These are phyloP conservation scores for Myotisia sp. DNA, from an alignment of 2,329 filamentous ascomycete genomes.

Conservation along the genomic window DNA sequence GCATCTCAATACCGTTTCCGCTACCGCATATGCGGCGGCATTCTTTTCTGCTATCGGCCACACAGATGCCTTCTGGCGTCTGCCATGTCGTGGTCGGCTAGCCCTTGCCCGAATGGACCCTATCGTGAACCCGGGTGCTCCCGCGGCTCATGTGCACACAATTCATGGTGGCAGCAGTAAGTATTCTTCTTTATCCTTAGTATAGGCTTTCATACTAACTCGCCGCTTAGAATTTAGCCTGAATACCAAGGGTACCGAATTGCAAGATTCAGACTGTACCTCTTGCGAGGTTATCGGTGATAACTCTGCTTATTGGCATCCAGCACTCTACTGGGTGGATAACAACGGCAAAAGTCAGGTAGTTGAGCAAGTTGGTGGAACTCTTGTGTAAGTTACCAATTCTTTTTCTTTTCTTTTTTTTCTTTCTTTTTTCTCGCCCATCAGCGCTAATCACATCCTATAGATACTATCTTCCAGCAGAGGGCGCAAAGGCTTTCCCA, in stretches of 20 bases:
- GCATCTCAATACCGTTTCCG: constrained; percentile 5
- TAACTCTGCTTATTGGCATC: constrained; percentile 80
- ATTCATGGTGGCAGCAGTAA: constrained; percentile 64
- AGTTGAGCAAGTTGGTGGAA: constrained; percentile 63
- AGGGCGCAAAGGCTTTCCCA: constrained; percentile 57
- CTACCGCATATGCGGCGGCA: constrained; percentile 7
- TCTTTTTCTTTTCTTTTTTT: constrained; percentile 5
- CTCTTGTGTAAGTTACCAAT: constrained; percentile 58
- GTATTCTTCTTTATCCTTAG: constrained; percentile 22
- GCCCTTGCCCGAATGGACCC: constrained; percentile 65
- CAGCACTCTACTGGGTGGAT: constrained; percentile 63
- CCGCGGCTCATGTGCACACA: constrained; percentile 55
- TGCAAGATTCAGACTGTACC: constrained; percentile 55
- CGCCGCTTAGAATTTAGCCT: constrained; percentile 46
- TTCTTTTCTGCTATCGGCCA: constrained; percentile 10
- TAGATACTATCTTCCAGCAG: constrained; percentile 71
- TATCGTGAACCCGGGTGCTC: constrained; percentile 47
- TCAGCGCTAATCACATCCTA: constrained; percentile 5
- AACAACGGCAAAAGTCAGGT: constrained; percentile 51
- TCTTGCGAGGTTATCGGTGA: constrained; percentile 69
- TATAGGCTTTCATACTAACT: constrained; percentile 8
- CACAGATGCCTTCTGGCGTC: constrained; percentile 68
- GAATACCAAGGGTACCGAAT: constrained; percentile 41
- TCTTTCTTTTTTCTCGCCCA: not conserved
- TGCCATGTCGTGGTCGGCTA: constrained; percentile 61